phyloP scores from a whole-genome alignment of 495 filamentous ascomycete genomes.

The Penicillium fimorum region DNA sequence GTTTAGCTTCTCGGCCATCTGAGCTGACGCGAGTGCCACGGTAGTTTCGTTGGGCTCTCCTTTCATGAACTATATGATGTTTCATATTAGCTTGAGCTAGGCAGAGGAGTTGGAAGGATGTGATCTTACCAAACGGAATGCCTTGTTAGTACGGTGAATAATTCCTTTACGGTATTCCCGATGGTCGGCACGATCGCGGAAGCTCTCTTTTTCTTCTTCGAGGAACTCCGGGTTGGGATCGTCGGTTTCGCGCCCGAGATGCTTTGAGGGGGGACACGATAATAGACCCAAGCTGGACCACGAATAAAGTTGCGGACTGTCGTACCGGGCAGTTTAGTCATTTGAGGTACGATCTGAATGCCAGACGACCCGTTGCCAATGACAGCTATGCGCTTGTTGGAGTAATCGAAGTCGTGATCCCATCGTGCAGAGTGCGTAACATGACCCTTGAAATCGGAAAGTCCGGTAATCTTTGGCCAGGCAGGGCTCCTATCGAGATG shows the following conservation, averaged over 20 bases:
- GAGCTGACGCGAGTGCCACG: constrained; percentile 16
- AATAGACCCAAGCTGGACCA: constrained; percentile 32
- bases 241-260: constrained; percentile 26
- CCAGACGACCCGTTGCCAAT: constrained; percentile 50
- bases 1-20: constrained; percentile 41
- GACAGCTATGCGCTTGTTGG: constrained; percentile 49
- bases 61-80: constrained; percentile 24
- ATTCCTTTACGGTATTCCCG: constrained; percentile 32
- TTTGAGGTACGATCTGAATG: constrained; percentile 57
- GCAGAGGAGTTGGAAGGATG: background rate
- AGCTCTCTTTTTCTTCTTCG: constrained; percentile 26
- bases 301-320: constrained; percentile 28
- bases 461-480: constrained; percentile 51
- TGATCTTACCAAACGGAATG: constrained; percentile 28
- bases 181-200: background rate
- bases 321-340: constrained; percentile 32
- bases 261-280: constrained; percentile 27
- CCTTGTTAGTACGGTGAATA: constrained; percentile 31
- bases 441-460: constrained; percentile 47
- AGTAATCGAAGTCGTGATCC: constrained; percentile 42
- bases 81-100: background rate
- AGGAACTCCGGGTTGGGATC: constrained; percentile 28
- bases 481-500: constrained; percentile 28
- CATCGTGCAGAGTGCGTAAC: constrained; percentile 52
- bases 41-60: constrained; percentile 23